Conservation (phyloP, 257 asterid species). For the Solanum habrochaites region DNA sequence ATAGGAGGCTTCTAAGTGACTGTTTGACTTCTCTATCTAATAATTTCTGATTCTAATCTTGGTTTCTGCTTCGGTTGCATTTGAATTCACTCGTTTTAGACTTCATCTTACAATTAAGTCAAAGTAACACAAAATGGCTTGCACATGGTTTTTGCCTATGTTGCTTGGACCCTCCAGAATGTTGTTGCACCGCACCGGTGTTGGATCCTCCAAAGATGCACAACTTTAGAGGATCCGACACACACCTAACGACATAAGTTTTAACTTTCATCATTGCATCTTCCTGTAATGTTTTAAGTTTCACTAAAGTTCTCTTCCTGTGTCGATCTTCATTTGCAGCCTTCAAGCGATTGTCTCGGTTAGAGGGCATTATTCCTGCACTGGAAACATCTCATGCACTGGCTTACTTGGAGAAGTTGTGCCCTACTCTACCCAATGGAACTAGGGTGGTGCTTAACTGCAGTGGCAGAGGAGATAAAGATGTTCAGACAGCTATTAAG, state of each 20-base stretch:
- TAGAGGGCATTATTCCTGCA: conserved; percentile 94
- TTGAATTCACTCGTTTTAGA: background rate
- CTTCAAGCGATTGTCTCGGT: conserved; percentile 71
- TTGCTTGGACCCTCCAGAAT: background rate
- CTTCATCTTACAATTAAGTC: background rate
- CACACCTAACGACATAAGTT: background rate
- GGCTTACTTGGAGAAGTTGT: conserved; percentile 75
- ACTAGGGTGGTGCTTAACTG: conserved; percentile 79
- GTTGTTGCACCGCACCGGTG: background rate
- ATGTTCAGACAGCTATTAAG: conserved; percentile 76
- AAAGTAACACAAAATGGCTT: background rate
- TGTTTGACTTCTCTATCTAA: background rate
- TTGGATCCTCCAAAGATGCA: background rate
- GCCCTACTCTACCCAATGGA: conserved; percentile 79
- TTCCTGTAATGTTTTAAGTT: background rate
- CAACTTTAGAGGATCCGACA: background rate
- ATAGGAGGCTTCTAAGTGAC: conserved; percentile 83
- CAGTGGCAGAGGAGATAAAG: conserved; percentile 98
- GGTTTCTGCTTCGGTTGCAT: background rate
- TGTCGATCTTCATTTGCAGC: conserved; percentile 29
- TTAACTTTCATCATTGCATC: background rate
- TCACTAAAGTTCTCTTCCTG: background rate
- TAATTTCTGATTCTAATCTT: background rate
- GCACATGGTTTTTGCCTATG: background rate
- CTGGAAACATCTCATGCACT: conserved; percentile 94